A percentile compares a stretch with the other conserved stretches of the same genome.
Evolutionary conservation across 129 eudicot species (phyloP).

Genomic region (Saussurea involucrata): DNA sequence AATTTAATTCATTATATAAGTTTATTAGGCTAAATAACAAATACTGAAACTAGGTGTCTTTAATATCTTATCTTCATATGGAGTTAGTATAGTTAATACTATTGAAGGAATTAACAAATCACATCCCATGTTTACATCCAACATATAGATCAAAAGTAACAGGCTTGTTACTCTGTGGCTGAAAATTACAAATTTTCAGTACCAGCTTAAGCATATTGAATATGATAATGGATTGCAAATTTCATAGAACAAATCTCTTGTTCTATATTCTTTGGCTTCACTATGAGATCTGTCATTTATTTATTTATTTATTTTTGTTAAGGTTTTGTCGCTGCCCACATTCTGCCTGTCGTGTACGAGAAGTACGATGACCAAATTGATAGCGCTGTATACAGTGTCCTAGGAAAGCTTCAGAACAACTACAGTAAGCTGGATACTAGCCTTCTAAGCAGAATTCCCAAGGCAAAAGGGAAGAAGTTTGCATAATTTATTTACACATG

Average conservation of each 20-base stretch:
- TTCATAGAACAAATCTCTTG: not conserved
- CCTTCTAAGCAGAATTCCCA: constrained; percentile 60
- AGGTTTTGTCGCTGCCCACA: constrained; percentile 92
- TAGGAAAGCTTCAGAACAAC: constrained; percentile 47
- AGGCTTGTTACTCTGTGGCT: not conserved
- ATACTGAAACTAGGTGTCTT: not conserved
- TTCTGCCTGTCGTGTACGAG: constrained; percentile 78
- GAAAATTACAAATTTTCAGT: not conserved
- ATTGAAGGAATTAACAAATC: not conserved
- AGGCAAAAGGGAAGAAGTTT: constrained; percentile 41
- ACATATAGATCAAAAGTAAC: not conserved
- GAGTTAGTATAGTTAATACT: not conserved
- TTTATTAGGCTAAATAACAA: not conserved
- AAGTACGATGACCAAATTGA: constrained; percentile 71
- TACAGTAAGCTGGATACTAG: constrained; percentile 60
- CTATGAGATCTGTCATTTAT: not conserved
- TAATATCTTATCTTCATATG: not conserved
- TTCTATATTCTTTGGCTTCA: not conserved
- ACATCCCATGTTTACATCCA: not conserved
- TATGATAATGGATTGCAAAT: not conserved
- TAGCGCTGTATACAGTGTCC: constrained; percentile 32
- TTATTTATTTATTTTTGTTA: not conserved
- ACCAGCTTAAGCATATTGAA: not conserved
- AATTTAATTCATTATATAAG: not conserved
- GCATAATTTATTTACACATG: constrained; percentile 26